These are phyloP conservation scores for Osmanthus fragrans DNA, from an alignment of 257 asterid species.

Conservation along the genomic window DNA sequence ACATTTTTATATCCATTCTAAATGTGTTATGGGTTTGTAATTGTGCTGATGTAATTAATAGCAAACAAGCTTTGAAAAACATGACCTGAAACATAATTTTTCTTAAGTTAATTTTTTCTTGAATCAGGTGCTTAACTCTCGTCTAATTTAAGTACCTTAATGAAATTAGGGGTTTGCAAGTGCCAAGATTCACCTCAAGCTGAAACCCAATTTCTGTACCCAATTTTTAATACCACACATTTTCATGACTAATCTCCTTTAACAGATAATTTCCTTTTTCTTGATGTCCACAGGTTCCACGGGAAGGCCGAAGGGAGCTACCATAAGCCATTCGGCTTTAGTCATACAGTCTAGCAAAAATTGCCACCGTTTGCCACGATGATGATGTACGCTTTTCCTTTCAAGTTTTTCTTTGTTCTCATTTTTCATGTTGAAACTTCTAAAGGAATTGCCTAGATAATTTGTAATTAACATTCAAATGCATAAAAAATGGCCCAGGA, in stretches of 20 bases:
- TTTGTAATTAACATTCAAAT: background rate
- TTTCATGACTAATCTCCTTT: background rate
- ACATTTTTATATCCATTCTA: background rate
- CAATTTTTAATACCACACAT: background rate
- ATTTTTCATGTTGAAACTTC: background rate
- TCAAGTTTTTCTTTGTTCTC: background rate
- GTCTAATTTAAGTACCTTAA: too few relatives aligned
- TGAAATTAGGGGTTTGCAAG: background rate
- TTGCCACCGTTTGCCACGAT: slow-evolving; percentile 69
- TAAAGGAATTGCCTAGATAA: background rate
- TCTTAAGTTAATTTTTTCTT: background rate
- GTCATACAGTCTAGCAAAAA: slow-evolving; percentile 78
- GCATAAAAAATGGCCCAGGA: background rate
- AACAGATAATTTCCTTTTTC: slow-evolving; percentile 11
- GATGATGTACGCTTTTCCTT: slow-evolving; percentile 65
- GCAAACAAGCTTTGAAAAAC: background rate
- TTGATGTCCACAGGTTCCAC: slow-evolving; percentile 62
- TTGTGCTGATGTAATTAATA: background rate
- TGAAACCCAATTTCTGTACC: background rate
- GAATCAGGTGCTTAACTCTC: background rate
- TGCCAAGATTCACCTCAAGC: background rate
- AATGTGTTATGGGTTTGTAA: background rate
- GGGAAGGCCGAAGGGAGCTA: slow-evolving; percentile 90
- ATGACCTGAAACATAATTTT: background rate
- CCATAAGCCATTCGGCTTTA: slow-evolving; percentile 70